Conservation (phyloP, 169 alveolate genomes). For the Cyclospora cayetanensis region DNA sequence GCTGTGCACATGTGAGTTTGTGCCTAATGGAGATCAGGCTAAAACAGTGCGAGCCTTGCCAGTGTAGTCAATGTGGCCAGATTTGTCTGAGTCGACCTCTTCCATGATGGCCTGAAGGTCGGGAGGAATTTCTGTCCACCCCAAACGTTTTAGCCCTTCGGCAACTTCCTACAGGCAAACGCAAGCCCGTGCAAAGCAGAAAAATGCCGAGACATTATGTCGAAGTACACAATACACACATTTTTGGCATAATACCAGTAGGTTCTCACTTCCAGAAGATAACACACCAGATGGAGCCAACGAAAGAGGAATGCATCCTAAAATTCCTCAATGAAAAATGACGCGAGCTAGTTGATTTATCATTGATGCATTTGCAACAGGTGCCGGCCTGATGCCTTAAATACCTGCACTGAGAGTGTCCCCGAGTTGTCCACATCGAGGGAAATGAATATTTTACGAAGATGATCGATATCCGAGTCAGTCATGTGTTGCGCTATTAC, state of each 20-base stretch:
- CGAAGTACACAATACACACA: not conserved
- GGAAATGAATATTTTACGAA: constrained; percentile 75
- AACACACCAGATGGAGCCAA: no score
- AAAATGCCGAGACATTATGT: not conserved
- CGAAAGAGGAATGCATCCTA: no score
- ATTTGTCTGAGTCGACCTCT: constrained; percentile 82
- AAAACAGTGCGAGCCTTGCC: constrained; percentile 8
- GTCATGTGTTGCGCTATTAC: constrained; percentile 85
- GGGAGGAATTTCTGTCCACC: constrained; percentile 80
- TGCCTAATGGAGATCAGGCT: no score
- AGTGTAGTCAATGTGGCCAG: constrained; percentile 85
- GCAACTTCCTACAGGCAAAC: constrained; percentile 63
- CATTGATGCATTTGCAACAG: no score
- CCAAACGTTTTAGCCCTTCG: constrained; percentile 75
- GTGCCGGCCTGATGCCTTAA: not conserved
- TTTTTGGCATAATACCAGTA: no score
- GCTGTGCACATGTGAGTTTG: no score
- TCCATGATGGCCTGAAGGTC: constrained; percentile 83
- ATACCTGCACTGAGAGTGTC: constrained; percentile 77
- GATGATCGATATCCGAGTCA: constrained; percentile 77
- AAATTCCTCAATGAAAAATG: no score
- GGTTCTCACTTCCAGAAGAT: no score
- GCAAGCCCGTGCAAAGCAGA: no score
- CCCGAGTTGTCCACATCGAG: constrained; percentile 81
- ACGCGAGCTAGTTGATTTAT: no score